Percentiles rank a stretch among this genome's conserved stretches.
Evolutionary conservation across 495 filamentous ascomycete species (phyloP).

Genomic region (Talaromyces ruber): DNA sequence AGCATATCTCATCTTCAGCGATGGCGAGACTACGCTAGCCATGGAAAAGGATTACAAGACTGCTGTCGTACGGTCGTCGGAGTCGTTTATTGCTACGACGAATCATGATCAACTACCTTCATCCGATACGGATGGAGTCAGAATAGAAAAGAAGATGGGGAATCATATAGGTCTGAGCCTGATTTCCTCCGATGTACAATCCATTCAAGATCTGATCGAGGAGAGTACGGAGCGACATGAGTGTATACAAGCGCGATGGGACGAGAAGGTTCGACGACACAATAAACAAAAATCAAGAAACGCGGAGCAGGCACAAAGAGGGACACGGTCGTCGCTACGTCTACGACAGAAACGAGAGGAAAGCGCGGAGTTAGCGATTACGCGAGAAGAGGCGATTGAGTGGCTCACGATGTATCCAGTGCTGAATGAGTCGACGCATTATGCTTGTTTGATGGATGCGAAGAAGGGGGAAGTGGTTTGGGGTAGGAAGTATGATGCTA

Average conservation of each 20-base stretch:
- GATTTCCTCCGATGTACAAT: constrained; percentile 9
- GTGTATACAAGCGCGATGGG: constrained; percentile 33
- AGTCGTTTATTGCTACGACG: constrained; percentile 46
- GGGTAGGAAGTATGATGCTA: constrained; percentile 3
- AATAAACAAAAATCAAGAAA: no score
- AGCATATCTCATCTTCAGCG: constrained; percentile 50
- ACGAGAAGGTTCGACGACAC: constrained; percentile 13
- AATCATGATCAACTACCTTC: constrained; percentile 41
- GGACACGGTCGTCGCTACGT: not conserved
- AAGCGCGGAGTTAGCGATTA: constrained; percentile 15
- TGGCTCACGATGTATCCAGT: constrained; percentile 42
- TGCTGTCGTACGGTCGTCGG: constrained; percentile 26
- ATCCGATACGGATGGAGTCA: not conserved
- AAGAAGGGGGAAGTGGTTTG: constrained; percentile 33
- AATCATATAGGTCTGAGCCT: not conserved
- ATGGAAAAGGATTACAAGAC: constrained; percentile 51
- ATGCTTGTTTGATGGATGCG: constrained; percentile 43
- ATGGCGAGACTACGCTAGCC: constrained; percentile 31
- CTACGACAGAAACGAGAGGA: not conserved
- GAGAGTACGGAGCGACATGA: constrained; percentile 28
- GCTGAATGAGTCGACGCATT: constrained; percentile 46
- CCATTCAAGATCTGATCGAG: constrained; percentile 27
- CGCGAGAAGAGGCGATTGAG: constrained; percentile 19
- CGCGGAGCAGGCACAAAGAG: not conserved
- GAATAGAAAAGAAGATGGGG: not conserved